Evolutionary conservation across 139 green algal species (phyloP), one percentile per base, ranked within the genome.

Genomic region (Chlamydomonas sp.): DNA sequence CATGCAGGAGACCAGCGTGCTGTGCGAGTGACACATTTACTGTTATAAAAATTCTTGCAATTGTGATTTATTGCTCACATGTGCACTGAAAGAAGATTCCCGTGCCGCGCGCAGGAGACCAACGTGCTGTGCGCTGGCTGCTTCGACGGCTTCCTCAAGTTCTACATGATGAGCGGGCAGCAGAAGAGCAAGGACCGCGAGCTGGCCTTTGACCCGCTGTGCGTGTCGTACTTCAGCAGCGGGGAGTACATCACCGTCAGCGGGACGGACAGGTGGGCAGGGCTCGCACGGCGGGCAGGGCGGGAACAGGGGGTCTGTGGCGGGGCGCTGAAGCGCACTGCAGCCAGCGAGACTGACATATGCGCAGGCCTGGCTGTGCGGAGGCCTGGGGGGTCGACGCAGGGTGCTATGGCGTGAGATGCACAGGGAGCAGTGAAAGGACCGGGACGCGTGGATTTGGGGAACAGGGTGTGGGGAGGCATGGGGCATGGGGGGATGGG

Each of bases 81-180:
- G 31, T 49, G 31, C 31, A 49, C 31, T 49, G 31, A 73, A 14
- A 73, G 67, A 73, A 12, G 69, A 17, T 58, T 20, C 63, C 3
- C 18, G 5, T 15, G 14, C 57, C 57, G 72, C 18, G 7, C 49
- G 57, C 82, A 91, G 87, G 87, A 93, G 68, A 84, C 77, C 58
- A 91, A 95, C 31, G 81, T 93, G 69, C 85, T 98, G 71, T 90
- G 91, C 18, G 93, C 94, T 4, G 95, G 95, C 58, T 96, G 93
- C 90, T 94, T 96, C 87, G 95, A 98, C 87, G 93, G 93, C 4
- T 90, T 83, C 17, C 90, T 98, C 20, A 93, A 93, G 60, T 97
- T 96, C 85, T 97, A 96, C 92, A 86, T 91, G 84, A 79, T 95
- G 64, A 94, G 78, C 71, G 95, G 95, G 3, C 88, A 92, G 77